A percentile compares a stretch with the other conserved stretches of the same genome.
These are phyloP conservation scores for Boletus insuetus DNA, from an alignment of 768 basidiomycete species.

Conservation along the genomic window DNA sequence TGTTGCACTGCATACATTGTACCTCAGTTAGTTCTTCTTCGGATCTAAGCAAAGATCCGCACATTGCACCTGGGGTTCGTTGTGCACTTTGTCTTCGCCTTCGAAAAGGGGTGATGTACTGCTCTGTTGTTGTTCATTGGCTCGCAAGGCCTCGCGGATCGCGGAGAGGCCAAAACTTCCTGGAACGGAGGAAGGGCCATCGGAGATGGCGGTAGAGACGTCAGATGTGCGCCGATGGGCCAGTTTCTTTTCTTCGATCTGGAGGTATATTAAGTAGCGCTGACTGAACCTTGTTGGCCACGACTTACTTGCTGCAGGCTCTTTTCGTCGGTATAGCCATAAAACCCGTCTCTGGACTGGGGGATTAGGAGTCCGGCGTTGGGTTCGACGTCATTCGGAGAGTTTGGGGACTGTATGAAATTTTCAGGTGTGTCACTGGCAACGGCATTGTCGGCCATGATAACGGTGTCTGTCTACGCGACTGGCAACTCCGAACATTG, in stretches of 20 bases:
- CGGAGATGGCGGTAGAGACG: slow-evolving; percentile 27
- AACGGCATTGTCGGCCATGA: slow-evolving; percentile 14
- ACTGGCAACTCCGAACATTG: not conserved
- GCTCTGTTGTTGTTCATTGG: slow-evolving; percentile 15
- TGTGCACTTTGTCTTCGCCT: slow-evolving; percentile 37
- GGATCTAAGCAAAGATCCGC: slow-evolving; percentile 11
- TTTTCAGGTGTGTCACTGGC: not conserved
- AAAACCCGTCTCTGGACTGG: slow-evolving; percentile 69
- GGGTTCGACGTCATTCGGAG: slow-evolving; percentile 13
- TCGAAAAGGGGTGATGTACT: slow-evolving; percentile 25
- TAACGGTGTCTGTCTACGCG: slow-evolving; percentile 3
- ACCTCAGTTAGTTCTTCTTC: slow-evolving; percentile 3
- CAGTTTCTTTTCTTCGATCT: slow-evolving; percentile 77
- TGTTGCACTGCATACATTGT: slow-evolving; percentile 14
- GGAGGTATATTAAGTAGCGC: not conserved
- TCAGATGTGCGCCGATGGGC: slow-evolving; percentile 66
- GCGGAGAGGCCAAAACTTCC: slow-evolving; percentile 41
- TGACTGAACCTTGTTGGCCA: not conserved
- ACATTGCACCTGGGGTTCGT: slow-evolving; percentile 33
- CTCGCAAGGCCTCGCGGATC: slow-evolving; percentile 30
- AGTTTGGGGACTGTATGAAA: not conserved
- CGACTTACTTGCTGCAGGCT: slow-evolving; percentile 64
- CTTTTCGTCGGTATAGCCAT: slow-evolving; percentile 78
- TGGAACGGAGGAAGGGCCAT: slow-evolving; percentile 32
- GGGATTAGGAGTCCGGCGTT: slow-evolving; percentile 36